Base-by-base conservation (phyloP, 1,139 yeast genomes). In the Sugiyamaella xylanicola region DNA sequence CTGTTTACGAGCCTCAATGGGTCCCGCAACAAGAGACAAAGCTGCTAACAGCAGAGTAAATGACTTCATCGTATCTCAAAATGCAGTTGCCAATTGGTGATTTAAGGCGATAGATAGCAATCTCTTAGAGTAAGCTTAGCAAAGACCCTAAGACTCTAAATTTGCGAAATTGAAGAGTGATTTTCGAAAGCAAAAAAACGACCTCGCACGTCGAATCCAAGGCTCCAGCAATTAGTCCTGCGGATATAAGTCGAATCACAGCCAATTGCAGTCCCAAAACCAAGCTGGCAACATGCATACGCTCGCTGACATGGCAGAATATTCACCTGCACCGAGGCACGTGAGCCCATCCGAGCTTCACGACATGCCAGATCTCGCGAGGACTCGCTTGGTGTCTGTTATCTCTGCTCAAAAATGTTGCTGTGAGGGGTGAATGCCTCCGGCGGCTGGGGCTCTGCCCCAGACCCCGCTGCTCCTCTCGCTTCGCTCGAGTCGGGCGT, bases 61-160 rank as follows among this genome's bases (percentile, higher is more conserved):
- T n/a, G 50, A 42, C 4, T 36, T 32, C 50, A 46, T 46, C 9
- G 17, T 45, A n/a, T n/a, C n/a, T n/a, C n/a, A n/a, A n/a, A n/a
- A n/a, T n/a, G n/a, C n/a, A n/a, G n/a, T n/a, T n/a, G n/a, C n/a
- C n/a, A n/a, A n/a, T n/a, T n/a, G n/a, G n/a, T n/a, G n/a, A n/a
- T n/a, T n/a, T n/a, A n/a, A n/a, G n/a, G n/a, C n/a, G n/a, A n/a
- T n/a, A n/a, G n/a, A n/a, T n/a, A n/a, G n/a, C n/a, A n/a, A n/a
- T n/a, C n/a, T n/a, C n/a, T n/a, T n/a, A n/a, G n/a, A n/a, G n/a
- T n/a, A n/a, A n/a, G 29, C 9, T 9, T 9, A 25, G 8, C 29
- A 25, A 25, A 25, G 9, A 25, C 29, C 9, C 9, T 9, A 25
- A 9, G 9, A 25, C 5, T 25, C 29, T 9, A 9, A 25, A 25